These are phyloP conservation scores for Zalerion maritima DNA, from an alignment of 495 filamentous ascomycete genomes.

Conservation along the genomic window DNA sequence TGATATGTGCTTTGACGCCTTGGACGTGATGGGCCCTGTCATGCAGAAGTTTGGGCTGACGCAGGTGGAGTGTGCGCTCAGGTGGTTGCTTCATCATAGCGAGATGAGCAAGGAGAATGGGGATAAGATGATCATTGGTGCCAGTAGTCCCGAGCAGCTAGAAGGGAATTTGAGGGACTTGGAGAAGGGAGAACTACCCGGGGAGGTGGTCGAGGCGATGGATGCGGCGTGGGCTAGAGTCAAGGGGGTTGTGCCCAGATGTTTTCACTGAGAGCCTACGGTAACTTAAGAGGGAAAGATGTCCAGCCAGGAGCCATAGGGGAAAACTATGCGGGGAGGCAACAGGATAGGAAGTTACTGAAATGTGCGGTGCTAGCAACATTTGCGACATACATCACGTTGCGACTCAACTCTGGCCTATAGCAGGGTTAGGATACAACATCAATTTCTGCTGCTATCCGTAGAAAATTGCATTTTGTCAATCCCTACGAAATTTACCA, in stretches of 20 bases:
- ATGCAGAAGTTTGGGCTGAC: conserved; percentile 30
- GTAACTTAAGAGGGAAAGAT: not conserved
- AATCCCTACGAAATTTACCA: too few species aligned
- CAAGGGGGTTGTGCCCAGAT: conserved; percentile 11
- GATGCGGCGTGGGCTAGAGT: conserved; percentile 35
- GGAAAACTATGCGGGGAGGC: not conserved
- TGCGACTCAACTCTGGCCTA: not conserved
- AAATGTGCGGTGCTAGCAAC: not conserved
- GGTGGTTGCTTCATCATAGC: conserved; percentile 34
- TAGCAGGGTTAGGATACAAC: too few species aligned
- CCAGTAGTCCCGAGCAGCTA: conserved; percentile 32
- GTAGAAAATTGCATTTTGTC: too few species aligned
- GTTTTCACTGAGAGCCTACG: conserved; percentile 1
- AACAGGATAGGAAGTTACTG: conserved; percentile 1
- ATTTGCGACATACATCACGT: conserved; percentile 6
- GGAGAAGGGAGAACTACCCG: conserved; percentile 38
- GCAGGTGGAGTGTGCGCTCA: conserved; percentile 28
- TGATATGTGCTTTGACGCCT: conserved; percentile 29
- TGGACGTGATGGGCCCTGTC: conserved; percentile 29
- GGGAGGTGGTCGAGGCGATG: conserved; percentile 36
- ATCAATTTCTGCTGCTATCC: too few species aligned
- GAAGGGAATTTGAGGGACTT: conserved; percentile 34
- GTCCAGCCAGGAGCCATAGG: not conserved
- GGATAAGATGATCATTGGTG: conserved; percentile 41
- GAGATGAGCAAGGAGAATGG: conserved; percentile 21